phyloP scores from a whole-genome alignment of 176 grass and related monocot species.

The Guadua angustifolia region DNA sequence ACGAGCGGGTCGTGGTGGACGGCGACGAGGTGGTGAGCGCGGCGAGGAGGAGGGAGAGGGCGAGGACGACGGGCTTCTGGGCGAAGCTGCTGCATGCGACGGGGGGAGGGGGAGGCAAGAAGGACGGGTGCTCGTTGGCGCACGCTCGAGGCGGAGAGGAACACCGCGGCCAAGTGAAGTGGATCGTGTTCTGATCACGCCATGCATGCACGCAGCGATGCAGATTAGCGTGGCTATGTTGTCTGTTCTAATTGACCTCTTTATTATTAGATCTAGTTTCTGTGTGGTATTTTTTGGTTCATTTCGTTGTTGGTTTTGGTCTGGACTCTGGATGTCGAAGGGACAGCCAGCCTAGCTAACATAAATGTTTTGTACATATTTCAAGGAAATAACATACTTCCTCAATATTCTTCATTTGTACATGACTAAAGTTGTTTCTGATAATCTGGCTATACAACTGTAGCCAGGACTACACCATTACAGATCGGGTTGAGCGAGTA shows the following conservation, averaged over 20 bases:
- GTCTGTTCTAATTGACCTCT: neutral
- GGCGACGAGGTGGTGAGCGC: constrained; percentile 40
- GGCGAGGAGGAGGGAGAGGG: constrained; percentile 32
- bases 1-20: constrained; percentile 46
- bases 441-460: neutral
- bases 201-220: constrained; percentile 17
- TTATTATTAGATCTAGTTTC: neutral
- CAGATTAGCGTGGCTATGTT: constrained; percentile 20
- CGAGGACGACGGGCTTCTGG: constrained; percentile 64
- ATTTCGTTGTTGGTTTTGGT: neutral
- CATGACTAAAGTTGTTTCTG: neutral
- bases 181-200: constrained; percentile 54
- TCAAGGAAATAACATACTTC: neutral
- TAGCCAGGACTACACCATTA: too few species aligned
- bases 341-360: neutral
- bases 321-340: neutral
- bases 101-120: constrained; percentile 34
- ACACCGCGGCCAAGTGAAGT: constrained; percentile 64
- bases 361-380: constrained; percentile 14
- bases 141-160: constrained; percentile 59
- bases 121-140: constrained; percentile 50
- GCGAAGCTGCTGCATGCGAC: constrained; percentile 64
- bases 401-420: neutral
- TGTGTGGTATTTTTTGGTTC: neutral
- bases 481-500: too few species aligned